Evolutionary conservation across 306 rosid genomes (phyloP), one percentile per base, ranked within the genome.

Genomic region (Acmispon strigosus): DNA sequence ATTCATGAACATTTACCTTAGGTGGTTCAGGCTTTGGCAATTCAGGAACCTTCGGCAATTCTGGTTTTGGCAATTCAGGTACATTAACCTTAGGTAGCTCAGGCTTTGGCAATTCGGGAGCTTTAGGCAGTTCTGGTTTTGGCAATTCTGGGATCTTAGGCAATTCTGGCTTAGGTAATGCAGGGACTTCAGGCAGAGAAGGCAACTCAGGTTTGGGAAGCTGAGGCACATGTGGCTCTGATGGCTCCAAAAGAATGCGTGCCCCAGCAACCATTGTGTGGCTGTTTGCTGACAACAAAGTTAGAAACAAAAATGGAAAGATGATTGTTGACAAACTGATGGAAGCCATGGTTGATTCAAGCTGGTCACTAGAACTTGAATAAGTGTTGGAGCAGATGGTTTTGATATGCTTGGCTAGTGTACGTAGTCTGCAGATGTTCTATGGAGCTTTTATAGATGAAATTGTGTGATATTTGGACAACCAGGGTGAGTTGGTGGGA

Each of bases 221-320:
- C 11, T 70, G 75, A 15, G 83, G 62, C 10, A 69, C 19, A 0
- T 69, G 7, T 12, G 63, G 74, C 72, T 41, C n/a, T 32, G 61
- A 36, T 69, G 51, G n/a, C 45, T 83, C 66, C 10, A 47, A 19
- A 32, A 79, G 86, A 70, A 47, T 22, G 19, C 82, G 81, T 6
- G 84, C 77, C 29, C 70, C 84, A 0, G 49, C 57, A 36, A 63
- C 66, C 27, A 61, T 27, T n/a, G 61, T 57, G 53, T 18, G 16
- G 27, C 27, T 71, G 54, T 11, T 62, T 56, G 72, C 17, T 36
- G 71, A 32, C 2, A 58, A 22, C 12, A 63, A 24, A 12, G 56
- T 71, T 3, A 72, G 10, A 18, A 75, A 43, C 45, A 78, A 0
- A 17, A 74, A 20, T 41, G 72, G 20, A 3, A 70, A 34, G 42